Evolutionary conservation across 2,329 filamentous ascomycete genomes (phyloP).

Genomic region (Phoma sp.): DNA sequence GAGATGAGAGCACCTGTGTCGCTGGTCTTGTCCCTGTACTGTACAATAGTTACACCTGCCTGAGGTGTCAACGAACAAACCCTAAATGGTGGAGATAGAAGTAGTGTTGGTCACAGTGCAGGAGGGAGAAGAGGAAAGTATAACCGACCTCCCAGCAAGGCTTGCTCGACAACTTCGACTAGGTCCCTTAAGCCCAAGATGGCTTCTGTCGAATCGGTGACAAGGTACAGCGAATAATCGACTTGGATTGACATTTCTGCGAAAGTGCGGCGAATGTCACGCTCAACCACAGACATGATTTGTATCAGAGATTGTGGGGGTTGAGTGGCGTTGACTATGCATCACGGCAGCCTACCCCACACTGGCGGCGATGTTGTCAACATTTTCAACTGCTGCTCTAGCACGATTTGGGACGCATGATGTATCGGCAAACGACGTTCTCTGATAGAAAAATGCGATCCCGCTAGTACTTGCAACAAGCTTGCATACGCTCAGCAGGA

Average conservation of each 20-base stretch:
- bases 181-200: conserved; percentile 78
- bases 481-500: background rate
- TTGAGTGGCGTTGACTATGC: conserved; percentile 2
- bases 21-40: conserved; percentile 87
- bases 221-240: conserved; percentile 86
- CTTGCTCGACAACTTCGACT: conserved; percentile 73
- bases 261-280: conserved; percentile 27
- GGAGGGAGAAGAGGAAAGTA: conserved; percentile 4
- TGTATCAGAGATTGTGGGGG: background rate
- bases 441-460: background rate
- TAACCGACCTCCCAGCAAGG: conserved; percentile 71
- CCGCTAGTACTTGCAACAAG: background rate
- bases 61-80: background rate
- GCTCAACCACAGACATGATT: background rate
- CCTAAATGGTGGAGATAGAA: background rate
- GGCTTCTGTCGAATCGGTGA: conserved; percentile 88
- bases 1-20: conserved; percentile 74
- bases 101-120: background rate
- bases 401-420: background rate
- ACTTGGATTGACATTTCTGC: conserved; percentile 53
- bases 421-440: background rate
- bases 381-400: background rate
- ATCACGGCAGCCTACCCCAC: conserved; percentile 11
- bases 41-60: conserved; percentile 76
- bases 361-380: conserved; percentile 4